phyloP scores from a whole-genome alignment of 2,329 filamentous ascomycete genomes.

The Trichoderma oligosporum region DNA sequence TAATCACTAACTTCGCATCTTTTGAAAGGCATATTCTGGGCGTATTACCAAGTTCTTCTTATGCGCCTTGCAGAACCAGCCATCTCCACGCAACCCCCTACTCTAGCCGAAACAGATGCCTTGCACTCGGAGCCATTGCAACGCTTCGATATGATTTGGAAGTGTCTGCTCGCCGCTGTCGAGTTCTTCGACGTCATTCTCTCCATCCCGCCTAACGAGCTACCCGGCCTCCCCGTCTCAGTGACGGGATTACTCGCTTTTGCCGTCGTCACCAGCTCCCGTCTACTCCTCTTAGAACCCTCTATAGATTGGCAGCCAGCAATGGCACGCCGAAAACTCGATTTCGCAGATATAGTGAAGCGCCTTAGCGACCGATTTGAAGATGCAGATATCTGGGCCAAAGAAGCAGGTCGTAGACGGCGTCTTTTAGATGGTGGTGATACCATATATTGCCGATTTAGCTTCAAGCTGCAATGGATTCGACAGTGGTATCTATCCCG shows the following conservation, averaged over 20 bases:
- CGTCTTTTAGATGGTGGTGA: constrained; percentile 32
- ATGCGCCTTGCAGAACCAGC: constrained; percentile 39
- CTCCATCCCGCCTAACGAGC: constrained; percentile 25
- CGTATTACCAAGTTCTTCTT: constrained; percentile 33
- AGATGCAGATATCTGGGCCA: constrained; percentile 30
- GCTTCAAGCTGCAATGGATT: constrained; percentile 39
- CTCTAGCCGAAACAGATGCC: constrained; percentile 13
- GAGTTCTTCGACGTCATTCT: constrained; percentile 29
- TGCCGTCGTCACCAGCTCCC: constrained; percentile 33
- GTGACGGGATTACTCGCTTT: constrained; percentile 33
- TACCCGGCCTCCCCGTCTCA: constrained; percentile 33
- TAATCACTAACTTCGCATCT: background rate
- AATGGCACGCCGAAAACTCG: constrained; percentile 33
- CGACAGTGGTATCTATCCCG: constrained; percentile 37
- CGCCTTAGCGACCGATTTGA: constrained; percentile 32
- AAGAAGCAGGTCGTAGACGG: constrained; percentile 24
- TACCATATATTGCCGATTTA: constrained; percentile 31
- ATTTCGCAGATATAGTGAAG: constrained; percentile 30
- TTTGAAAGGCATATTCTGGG: constrained; percentile 33
- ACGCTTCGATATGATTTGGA: constrained; percentile 37
- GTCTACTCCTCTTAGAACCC: constrained; percentile 35
- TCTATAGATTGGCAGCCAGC: constrained; percentile 36
- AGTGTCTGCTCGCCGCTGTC: constrained; percentile 31
- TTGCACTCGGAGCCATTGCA: constrained; percentile 25
- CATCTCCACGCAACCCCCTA: constrained; percentile 29